Evolutionary conservation across 2,329 filamentous ascomycete species (phyloP).

Genomic region (Fusarium paranaense): DNA sequence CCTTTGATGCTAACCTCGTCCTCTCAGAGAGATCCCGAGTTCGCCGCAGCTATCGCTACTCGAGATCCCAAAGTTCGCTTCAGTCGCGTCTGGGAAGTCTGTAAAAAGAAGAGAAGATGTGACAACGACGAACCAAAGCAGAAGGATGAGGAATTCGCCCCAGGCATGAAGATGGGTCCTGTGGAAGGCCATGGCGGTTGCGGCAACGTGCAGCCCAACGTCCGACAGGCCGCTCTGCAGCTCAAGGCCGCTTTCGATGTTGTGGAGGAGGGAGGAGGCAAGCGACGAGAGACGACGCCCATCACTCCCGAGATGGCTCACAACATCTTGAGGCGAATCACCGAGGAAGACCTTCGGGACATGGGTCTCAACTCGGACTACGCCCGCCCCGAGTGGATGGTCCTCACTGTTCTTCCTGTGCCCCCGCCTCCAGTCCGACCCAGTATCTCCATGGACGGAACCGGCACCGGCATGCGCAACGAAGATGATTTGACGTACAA

Average conservation of each 20-base stretch:
- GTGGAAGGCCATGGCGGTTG: slow-evolving; percentile 83
- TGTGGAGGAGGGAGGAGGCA: slow-evolving; percentile 78
- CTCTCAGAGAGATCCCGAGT: slow-evolving; percentile 84
- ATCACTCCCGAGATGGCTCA: slow-evolving; percentile 89
- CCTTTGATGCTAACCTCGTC: slow-evolving; percentile 71
- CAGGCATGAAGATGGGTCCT: slow-evolving; percentile 64
- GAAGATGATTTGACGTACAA: slow-evolving; percentile 99
- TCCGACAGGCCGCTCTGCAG: slow-evolving; percentile 87
- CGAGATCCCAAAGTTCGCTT: slow-evolving; percentile 96
- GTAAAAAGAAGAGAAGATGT: slow-evolving; percentile 88
- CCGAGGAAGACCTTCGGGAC: slow-evolving; percentile 81
- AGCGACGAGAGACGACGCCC: slow-evolving; percentile 80
- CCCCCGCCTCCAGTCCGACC: slow-evolving; percentile 95
- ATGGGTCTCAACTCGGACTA: slow-evolving; percentile 96
- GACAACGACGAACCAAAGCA: slow-evolving; percentile 81
- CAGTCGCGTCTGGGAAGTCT: slow-evolving; percentile 89
- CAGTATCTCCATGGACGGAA: slow-evolving; percentile 97
- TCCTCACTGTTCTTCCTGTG: slow-evolving; percentile 93
- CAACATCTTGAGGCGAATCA: slow-evolving; percentile 87
- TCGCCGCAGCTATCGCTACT: slow-evolving; percentile 81
- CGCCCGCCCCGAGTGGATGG: slow-evolving; percentile 97
- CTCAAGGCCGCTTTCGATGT: slow-evolving; percentile 81
- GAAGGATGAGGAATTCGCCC: slow-evolving; percentile 76
- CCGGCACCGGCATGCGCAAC: slow-evolving; percentile 89
- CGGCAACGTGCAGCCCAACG: slow-evolving; percentile 88